phyloP scores from a whole-genome alignment of 2,329 filamentous ascomycete species.

The Colletotrichum magnum region DNA sequence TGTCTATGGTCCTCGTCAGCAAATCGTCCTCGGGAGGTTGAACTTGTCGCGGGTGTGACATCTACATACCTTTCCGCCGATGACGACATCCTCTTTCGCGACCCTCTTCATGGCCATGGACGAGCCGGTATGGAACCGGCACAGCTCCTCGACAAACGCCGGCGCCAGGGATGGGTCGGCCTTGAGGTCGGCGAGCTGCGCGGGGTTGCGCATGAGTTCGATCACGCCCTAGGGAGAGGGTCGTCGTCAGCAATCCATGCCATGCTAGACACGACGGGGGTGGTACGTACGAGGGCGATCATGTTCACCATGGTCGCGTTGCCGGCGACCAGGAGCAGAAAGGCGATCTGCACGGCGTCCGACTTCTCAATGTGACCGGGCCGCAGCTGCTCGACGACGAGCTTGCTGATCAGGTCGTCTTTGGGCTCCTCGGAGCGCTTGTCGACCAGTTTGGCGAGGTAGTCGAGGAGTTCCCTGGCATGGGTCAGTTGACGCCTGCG shows the following conservation, averaged over 20 bases:
- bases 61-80: constrained; percentile 55
- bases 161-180: constrained; percentile 52
- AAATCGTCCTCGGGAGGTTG: no score
- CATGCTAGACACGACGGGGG: background rate
- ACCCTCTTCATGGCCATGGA: constrained; percentile 62
- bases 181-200: constrained; percentile 58
- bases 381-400: constrained; percentile 57
- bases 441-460: constrained; percentile 60
- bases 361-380: constrained; percentile 55
- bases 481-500: background rate
- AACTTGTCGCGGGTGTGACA: background rate
- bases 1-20: constrained; percentile 40
- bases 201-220: constrained; percentile 59
- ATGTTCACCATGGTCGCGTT: constrained; percentile 68
- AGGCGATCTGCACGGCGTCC: constrained; percentile 62
- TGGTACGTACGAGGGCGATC: constrained; percentile 57
- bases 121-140: constrained; percentile 62
- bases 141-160: constrained; percentile 63
- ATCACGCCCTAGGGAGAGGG: constrained; percentile 54
- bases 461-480: constrained; percentile 57
- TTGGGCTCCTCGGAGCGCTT: constrained; percentile 54
- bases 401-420: constrained; percentile 62
- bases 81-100: constrained; percentile 60
- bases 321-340: constrained; percentile 64
- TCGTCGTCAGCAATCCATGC: background rate